Evolutionary conservation across 441 rosid species (phyloP).

Genomic region (Omphalea diandra): DNA sequence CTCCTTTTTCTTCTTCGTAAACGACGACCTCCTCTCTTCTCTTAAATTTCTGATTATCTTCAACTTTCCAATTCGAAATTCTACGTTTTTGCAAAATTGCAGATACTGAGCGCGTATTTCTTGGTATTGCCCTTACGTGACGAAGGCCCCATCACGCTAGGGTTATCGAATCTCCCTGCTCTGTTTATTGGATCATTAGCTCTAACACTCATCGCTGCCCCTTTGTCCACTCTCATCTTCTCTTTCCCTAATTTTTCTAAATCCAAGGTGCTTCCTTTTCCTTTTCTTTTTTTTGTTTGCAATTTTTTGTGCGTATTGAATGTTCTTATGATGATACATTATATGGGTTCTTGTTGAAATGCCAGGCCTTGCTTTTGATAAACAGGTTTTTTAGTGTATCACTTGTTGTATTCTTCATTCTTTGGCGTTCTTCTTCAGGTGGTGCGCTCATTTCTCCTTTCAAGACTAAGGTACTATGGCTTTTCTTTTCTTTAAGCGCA

Average conservation of each 20-base stretch:
- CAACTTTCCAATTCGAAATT: neutral
- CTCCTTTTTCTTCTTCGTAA: constrained; percentile 88
- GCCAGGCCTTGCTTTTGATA: constrained; percentile 87
- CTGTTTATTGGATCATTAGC: constrained; percentile 73
- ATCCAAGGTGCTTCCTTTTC: constrained; percentile 48
- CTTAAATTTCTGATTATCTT: neutral
- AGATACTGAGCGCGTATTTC: constrained; percentile 87
- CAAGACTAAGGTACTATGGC: constrained; percentile 46
- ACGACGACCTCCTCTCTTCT: neutral
- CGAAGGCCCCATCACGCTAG: constrained; percentile 83
- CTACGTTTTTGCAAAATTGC: neutral
- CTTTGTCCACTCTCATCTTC: constrained; percentile 81
- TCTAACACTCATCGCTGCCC: constrained; percentile 84
- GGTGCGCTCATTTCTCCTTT: constrained; percentile 40
- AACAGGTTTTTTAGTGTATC: constrained; percentile 93
- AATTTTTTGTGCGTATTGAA: neutral
- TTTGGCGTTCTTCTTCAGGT: constrained; percentile 65
- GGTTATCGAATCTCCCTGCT: constrained; percentile 71
- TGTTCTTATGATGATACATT: too few relatives aligned
- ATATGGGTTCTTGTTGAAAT: constrained; percentile 47
- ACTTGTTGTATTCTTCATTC: constrained; percentile 67
- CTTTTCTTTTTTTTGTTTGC: neutral
- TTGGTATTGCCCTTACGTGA: constrained; percentile 86
- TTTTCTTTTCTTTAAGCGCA: neutral
- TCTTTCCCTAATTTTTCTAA: constrained; percentile 75